Evolutionary conservation across 257 asterid genomes (phyloP), one percentile per base, ranked within the genome.

Genomic region (Lithospermum erythrorhizon): DNA sequence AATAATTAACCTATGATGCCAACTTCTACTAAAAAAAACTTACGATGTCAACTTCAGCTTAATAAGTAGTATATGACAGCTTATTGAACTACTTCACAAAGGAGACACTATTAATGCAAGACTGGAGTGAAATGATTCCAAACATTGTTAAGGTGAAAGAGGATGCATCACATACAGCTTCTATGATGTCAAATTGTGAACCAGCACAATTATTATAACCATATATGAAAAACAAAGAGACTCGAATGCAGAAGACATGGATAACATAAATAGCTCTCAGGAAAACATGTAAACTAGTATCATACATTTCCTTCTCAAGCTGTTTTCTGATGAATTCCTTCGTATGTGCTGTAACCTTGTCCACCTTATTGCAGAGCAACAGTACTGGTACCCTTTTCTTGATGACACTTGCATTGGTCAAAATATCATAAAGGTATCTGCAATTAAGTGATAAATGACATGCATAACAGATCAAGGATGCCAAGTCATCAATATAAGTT

Each of bases 331-430:
- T 91, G 68, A 86, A 89, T 47, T 82, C 94, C 76, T 81, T 74
- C 18, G 94, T 74, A 65, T 87, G 96, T 55, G 98, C 98, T 32
- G 94, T 82, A 67, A 84, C 81, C 72, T 82, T 86, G 68, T 86
- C 98, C 72, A 88, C 93, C 79, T 91, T 91, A 87, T 86, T 88
- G 83, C 98, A 88, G 68, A 91, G 78, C 29, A 91, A 68, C 18
- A 86, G 75, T 49, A 86, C 51, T 24, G 95, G 93, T 57, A 75
- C 71, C 70, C 78, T 91, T 61, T 69, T 81, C 87, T 91, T 86
- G 66, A 87, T 93, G 21, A 86, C 86, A 58, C 67, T 66, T 47
- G 79, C 85, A 67, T 83, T 81, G 6, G 98, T 91, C 78, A 91
- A 68, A 58, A 91, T 76, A 58, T 91, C 94, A 72, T 82, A 90